phyloP scores from a whole-genome alignment of 768 basidiomycete genomes.

The Cytidiella melzeri region DNA sequence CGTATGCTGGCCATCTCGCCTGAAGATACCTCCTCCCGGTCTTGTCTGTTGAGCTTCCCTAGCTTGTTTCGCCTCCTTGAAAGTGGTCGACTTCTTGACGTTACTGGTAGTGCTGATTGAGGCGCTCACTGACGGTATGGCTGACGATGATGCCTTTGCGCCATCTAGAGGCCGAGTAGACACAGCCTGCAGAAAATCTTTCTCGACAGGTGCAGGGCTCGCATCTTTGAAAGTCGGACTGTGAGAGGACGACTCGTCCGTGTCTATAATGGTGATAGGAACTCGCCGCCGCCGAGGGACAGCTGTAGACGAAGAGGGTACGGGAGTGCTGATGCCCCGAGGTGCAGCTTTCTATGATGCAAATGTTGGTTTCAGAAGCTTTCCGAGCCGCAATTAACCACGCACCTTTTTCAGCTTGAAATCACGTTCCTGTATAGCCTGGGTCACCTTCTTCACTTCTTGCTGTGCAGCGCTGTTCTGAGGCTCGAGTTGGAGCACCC shows the following conservation, averaged over 20 bases:
- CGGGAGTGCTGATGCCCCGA: slow-evolving; percentile 16
- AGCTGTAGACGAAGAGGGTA: not conserved
- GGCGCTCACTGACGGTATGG: slow-evolving; percentile 2
- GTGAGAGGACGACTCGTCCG: slow-evolving; percentile 3
- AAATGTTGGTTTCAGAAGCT: not conserved
- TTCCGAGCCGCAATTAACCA: not conserved
- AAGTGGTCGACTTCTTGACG: slow-evolving; percentile 31
- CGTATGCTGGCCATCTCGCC: slow-evolving; percentile 52
- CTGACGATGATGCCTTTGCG: slow-evolving; percentile 1
- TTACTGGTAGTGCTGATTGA: not conserved
- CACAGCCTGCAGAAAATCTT: slow-evolving; percentile 32
- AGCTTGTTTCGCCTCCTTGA: slow-evolving; percentile 52
- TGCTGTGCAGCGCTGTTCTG: slow-evolving; percentile 53
- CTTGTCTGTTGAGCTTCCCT: slow-evolving; percentile 38
- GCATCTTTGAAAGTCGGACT: not conserved
- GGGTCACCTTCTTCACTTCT: slow-evolving; percentile 51
- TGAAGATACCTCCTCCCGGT: slow-evolving; percentile 71
- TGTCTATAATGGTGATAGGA: slow-evolving; percentile 57
- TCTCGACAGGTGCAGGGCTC: slow-evolving; percentile 5
- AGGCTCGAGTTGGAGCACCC: slow-evolving; percentile 57
- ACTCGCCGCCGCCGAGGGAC: slow-evolving; percentile 44
- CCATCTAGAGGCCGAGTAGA: slow-evolving; percentile 31
- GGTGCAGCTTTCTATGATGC: slow-evolving; percentile 24
- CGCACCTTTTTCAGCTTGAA: slow-evolving; percentile 25
- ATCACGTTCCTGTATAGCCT: slow-evolving; percentile 32